A percentile compares a stretch with the other conserved stretches of the same genome.
phyloP scores from a whole-genome alignment of 2,329 filamentous ascomycete species.

The Bimuria novae-zelandiae region DNA sequence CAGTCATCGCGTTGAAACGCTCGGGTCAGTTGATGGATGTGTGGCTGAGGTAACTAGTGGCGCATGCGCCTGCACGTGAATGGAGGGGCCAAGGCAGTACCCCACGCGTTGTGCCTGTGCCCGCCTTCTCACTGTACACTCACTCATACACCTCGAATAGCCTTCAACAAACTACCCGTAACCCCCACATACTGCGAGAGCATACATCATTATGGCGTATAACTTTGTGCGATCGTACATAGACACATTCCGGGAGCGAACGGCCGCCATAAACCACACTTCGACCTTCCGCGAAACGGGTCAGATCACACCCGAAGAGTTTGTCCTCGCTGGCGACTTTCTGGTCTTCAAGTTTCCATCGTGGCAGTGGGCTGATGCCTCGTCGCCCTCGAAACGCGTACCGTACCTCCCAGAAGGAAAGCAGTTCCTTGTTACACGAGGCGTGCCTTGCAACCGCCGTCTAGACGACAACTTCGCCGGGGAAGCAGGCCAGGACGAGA shows the following conservation, averaged over 20 bases:
- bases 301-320: conserved; percentile 97
- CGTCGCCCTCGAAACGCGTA: conserved; percentile 77
- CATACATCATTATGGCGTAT: conserved; percentile 70
- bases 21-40: no score
- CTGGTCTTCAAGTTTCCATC: conserved; percentile 99
- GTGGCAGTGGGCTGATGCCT: conserved; percentile 94
- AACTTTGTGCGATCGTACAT: conserved; percentile 79
- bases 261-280: conserved; percentile 84
- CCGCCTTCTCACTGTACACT: conserved; percentile 8
- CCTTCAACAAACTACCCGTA: not conserved
- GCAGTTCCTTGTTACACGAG: conserved; percentile 93
- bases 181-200: not conserved
- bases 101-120: no score
- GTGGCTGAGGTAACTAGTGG: not conserved
- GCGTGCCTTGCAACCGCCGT: conserved; percentile 89
- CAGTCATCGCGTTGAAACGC: not conserved
- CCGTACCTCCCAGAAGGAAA: conserved; percentile 83
- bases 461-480: conserved; percentile 93
- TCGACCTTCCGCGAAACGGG: conserved; percentile 94
- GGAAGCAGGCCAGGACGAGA: conserved; percentile 83
- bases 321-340: conserved; percentile 93
- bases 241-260: conserved; percentile 88
- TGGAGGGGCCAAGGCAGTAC: not conserved
- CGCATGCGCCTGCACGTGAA: not conserved
- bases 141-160: not conserved